Conservation (phyloP, 257 asterid genomes). For the Scutellaria barbata region DNA sequence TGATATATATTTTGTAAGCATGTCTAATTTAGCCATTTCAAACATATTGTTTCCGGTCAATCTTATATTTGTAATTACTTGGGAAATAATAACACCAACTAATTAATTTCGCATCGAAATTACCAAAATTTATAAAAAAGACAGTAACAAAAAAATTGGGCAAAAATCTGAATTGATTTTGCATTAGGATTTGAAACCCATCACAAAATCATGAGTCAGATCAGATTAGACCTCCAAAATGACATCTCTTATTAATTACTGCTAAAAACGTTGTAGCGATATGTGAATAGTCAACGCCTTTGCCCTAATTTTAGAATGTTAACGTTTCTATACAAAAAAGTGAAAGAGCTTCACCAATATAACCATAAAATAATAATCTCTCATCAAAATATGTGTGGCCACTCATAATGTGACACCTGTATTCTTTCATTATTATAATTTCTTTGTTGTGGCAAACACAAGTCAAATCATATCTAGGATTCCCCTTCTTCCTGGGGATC, state of each 20-base stretch:
- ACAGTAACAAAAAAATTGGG: too few species aligned
- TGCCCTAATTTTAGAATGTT: not conserved
- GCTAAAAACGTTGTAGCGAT: constrained; percentile 11
- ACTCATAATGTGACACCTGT: constrained; percentile 7
- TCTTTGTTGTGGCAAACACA: constrained; percentile 5
- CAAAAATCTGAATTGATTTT: not conserved
- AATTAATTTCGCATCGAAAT: too few species aligned
- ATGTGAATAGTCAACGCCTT: constrained; percentile 13
- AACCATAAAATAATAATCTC: constrained; percentile 8
- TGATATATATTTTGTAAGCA: too few species aligned
- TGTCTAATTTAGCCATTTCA: too few species aligned
- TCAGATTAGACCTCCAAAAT: constrained; percentile 30
- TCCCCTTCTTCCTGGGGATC: too few species aligned
- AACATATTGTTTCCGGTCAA: too few species aligned
- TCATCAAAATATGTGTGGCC: not conserved
- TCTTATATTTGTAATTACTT: too few species aligned
- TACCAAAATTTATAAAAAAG: too few species aligned
- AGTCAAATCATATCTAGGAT: constrained; percentile 7
- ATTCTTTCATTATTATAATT: not conserved
- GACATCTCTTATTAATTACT: constrained; percentile 1
- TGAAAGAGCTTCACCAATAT: not conserved
- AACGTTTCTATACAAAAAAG: not conserved
- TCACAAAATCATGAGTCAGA: constrained; percentile 21
- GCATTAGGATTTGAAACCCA: not conserved
- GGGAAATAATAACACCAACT: too few species aligned